These are phyloP conservation scores for Arabidopsis hybrid DNA, from an alignment of 441 rosid genomes.

Conservation along the genomic window DNA sequence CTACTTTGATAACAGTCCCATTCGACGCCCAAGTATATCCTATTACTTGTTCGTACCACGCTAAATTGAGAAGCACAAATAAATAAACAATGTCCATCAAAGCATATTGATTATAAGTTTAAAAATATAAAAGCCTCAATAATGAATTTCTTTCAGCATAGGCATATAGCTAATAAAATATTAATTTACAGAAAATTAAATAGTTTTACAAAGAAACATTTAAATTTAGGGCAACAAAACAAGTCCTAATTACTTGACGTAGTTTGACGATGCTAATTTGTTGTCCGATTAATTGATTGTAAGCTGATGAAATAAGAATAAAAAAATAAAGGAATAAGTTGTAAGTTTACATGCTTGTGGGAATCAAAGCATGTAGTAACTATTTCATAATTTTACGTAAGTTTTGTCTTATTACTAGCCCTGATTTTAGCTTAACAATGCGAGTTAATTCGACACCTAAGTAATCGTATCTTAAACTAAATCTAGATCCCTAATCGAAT, in stretches of 20 bases:
- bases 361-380: too few relatives aligned
- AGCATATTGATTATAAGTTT: neutral
- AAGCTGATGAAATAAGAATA: neutral
- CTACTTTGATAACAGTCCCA: neutral
- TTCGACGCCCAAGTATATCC: neutral
- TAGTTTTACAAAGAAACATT: neutral
- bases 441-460: constrained; percentile 12
- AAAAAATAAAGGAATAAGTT: neutral
- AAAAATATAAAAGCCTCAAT: neutral
- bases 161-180: neutral
- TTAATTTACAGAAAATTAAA: neutral
- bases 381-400: too few relatives aligned
- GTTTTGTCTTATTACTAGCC: neutral
- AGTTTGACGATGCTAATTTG: neutral
- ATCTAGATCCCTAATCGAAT: constrained; percentile 27
- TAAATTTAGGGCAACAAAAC: neutral
- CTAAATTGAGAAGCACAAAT: neutral
- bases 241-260: neutral
- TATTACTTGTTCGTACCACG: neutral
- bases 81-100: neutral
- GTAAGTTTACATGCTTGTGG: neutral
- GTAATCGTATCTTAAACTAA: constrained; percentile 20
- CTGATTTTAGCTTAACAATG: constrained; percentile 22
- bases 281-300: neutral
- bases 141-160: neutral